Evolutionary conservation across 192 early-diverging fungal species (phyloP).

Genomic region (Coemansia javaensis): DNA sequence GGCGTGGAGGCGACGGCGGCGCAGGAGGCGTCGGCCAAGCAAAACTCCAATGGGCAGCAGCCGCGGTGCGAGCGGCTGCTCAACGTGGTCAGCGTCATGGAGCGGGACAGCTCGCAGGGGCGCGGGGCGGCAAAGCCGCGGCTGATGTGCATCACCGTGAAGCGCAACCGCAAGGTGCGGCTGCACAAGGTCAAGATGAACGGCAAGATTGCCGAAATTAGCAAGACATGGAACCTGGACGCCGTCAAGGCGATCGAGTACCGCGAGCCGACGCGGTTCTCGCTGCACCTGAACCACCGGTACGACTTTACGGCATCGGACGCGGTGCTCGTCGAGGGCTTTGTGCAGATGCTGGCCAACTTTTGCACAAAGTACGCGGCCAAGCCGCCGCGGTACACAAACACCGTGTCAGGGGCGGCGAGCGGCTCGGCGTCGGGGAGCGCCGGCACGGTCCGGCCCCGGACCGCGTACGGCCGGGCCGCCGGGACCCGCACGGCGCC

Average conservation of each 20-base stretch:
- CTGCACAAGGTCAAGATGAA: constrained; percentile 48
- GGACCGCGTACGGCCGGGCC: constrained; percentile 20
- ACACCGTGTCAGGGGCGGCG: constrained; percentile 21
- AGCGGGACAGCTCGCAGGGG: constrained; percentile 38
- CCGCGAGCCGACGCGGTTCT: constrained; percentile 47
- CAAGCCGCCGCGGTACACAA: constrained; percentile 39
- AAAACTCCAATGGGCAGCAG: constrained; percentile 31
- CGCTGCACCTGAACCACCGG: constrained; percentile 37
- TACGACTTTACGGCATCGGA: constrained; percentile 43
- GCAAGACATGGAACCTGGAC: constrained; percentile 43
- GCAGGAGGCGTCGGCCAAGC: constrained; percentile 33
- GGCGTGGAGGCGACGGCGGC: constrained; percentile 40
- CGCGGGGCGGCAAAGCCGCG: constrained; percentile 38
- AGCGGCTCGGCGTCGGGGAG: constrained; percentile 13
- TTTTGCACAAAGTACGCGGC: constrained; percentile 45
- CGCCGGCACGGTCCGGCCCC: constrained; percentile 20
- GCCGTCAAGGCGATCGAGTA: constrained; percentile 45
- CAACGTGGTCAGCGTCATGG: constrained; percentile 45
- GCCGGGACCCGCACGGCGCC: constrained; percentile 7
- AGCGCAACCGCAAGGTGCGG: constrained; percentile 46
- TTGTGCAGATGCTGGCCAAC: constrained; percentile 43
- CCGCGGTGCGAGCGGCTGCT: constrained; percentile 45
- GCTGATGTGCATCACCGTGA: constrained; percentile 41
- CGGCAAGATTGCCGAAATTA: constrained; percentile 34
- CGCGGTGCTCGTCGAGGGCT: constrained; percentile 34